These are phyloP conservation scores for Poa annua DNA, from an alignment of 176 grass and related monocot species.

Conservation along the genomic window DNA sequence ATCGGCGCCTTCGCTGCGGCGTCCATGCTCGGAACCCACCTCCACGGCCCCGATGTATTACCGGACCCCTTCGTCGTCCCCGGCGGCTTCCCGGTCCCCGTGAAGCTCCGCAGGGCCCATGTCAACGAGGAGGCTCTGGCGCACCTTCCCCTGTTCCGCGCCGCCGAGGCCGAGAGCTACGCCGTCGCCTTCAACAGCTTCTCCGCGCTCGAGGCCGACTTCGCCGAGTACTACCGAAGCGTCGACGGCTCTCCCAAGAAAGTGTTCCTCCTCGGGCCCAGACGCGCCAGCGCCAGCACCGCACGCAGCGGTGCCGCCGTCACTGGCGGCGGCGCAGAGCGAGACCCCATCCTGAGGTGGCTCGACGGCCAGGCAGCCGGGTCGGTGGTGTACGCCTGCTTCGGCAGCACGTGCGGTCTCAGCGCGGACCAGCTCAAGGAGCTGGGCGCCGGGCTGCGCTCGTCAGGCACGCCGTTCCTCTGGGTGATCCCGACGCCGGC, in stretches of 20 bases:
- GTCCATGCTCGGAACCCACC: slow-evolving; percentile 36
- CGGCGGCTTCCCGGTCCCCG: neutral
- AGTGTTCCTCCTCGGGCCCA: slow-evolving; percentile 57
- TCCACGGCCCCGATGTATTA: neutral
- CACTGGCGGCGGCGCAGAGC: neutral
- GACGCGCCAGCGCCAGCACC: neutral
- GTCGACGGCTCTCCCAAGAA: slow-evolving; percentile 7
- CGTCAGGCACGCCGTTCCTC: slow-evolving; percentile 31
- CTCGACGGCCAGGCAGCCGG: slow-evolving; percentile 29
- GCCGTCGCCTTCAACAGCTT: slow-evolving; percentile 53
- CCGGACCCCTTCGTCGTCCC: neutral
- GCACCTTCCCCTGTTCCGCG: slow-evolving; percentile 47
- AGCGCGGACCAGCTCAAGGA: slow-evolving; percentile 36
- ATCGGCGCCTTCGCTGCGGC: slow-evolving; percentile 50
- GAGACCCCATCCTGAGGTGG: slow-evolving; percentile 51
- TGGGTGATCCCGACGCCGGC: slow-evolving; percentile 36
- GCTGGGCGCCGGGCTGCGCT: slow-evolving; percentile 40
- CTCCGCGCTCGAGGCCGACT: slow-evolving; percentile 39
- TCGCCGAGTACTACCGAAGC: slow-evolving; percentile 41
- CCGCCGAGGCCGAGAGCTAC: slow-evolving; percentile 41
- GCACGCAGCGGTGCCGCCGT: neutral
- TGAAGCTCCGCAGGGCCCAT: neutral
- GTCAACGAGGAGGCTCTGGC: slow-evolving; percentile 43
- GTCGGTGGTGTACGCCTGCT: slow-evolving; percentile 67
- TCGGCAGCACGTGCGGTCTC: slow-evolving; percentile 54